These are phyloP conservation scores for Penicillium paxilli DNA, from an alignment of 495 filamentous ascomycete species.

Conservation along the genomic window DNA sequence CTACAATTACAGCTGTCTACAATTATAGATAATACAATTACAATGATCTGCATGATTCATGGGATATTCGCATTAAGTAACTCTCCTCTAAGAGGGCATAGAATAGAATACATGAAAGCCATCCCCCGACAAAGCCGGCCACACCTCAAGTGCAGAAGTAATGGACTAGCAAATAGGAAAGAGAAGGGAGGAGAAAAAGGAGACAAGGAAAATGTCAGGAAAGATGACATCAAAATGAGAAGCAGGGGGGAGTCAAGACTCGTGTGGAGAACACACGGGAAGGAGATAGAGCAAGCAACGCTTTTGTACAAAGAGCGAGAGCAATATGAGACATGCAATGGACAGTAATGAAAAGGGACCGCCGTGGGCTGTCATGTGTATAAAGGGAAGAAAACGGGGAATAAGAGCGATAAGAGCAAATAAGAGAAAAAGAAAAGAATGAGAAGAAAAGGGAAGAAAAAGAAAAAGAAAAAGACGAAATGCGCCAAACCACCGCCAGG, in stretches of 20 bases:
- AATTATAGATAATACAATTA: neutral
- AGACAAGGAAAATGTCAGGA: constrained; percentile 17
- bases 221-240: constrained; percentile 15
- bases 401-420: constrained; percentile 11
- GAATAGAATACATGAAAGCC: constrained; percentile 34
- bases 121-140: constrained; percentile 14
- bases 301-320: constrained; percentile 41
- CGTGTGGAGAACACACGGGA: constrained; percentile 12
- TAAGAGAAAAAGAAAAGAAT: constrained; percentile 8
- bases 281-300: constrained; percentile 17
- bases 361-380: constrained; percentile 6
- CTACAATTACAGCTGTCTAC: no score
- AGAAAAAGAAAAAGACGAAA: constrained; percentile 18
- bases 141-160: constrained; percentile 12
- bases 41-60: constrained; percentile 1
- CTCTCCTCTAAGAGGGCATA: constrained; percentile 26
- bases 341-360: constrained; percentile 8
- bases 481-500: constrained; percentile 36
- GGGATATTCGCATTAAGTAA: constrained; percentile 21
- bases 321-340: constrained; percentile 24
- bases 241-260: constrained; percentile 15
- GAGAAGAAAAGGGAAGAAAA: constrained; percentile 11
- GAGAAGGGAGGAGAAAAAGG: constrained; percentile 6
- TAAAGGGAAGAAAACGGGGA: constrained; percentile 12
- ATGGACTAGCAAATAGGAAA: constrained; percentile 6